Evolutionary conservation across 2,329 filamentous ascomycete genomes (phyloP).

Genomic region (Colletotrichum sp.): DNA sequence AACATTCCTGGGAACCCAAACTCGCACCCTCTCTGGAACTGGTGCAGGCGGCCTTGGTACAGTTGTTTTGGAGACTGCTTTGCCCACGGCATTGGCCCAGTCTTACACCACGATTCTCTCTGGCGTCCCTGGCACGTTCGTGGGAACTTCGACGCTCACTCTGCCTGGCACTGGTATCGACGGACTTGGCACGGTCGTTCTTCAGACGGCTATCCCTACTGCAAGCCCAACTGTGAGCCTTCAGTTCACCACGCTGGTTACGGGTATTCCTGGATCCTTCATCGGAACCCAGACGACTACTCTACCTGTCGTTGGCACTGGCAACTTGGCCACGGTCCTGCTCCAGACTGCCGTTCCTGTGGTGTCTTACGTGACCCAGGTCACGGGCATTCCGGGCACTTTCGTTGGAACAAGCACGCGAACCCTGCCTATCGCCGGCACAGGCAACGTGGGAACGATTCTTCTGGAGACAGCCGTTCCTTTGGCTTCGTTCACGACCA

Average conservation of each 20-base stretch:
- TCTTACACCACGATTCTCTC: constrained; percentile 4
- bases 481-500: neutral
- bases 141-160: constrained; percentile 1
- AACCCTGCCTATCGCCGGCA: neutral
- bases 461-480: neutral
- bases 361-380: neutral
- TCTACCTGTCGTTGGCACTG: neutral
- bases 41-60: neutral
- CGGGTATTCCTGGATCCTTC: neutral
- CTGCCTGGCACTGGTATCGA: neutral
- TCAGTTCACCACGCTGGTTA: neutral
- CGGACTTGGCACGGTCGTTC: neutral
- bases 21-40: neutral
- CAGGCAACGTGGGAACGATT: neutral
- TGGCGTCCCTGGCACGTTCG: neutral
- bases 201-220: constrained; percentile 4
- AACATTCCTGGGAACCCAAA: neutral
- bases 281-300: neutral
- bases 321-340: neutral
- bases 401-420: neutral
- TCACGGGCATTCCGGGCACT: neutral
- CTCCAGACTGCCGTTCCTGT: constrained; percentile 8
- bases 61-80: neutral
- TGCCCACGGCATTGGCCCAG: neutral
- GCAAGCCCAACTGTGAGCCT: neutral